A percentile compares a stretch with the other conserved stretches of the same genome.
Evolutionary conservation across 2,329 filamentous ascomycete genomes (phyloP).

Genomic region (Alternaria sp.): DNA sequence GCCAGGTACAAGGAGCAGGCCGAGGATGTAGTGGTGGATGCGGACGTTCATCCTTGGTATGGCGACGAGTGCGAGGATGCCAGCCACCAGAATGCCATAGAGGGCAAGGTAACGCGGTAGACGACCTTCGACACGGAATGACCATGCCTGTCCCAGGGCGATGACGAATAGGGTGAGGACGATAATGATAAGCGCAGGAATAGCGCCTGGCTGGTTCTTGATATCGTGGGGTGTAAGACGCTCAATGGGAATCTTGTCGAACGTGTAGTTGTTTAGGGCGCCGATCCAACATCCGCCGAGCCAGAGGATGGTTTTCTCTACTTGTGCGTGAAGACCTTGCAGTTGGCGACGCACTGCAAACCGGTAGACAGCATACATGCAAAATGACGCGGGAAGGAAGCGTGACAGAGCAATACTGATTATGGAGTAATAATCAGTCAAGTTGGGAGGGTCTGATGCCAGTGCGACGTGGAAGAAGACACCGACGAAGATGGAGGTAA

Average conservation of each 20-base stretch:
- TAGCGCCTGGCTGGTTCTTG: constrained; percentile 84
- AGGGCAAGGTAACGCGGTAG: constrained; percentile 78
- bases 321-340: constrained; percentile 74
- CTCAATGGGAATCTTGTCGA: constrained; percentile 91
- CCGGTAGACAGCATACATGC: constrained; percentile 84
- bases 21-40: constrained; percentile 94
- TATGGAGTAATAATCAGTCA: constrained; percentile 70
- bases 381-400: constrained; percentile 85
- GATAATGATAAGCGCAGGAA: constrained; percentile 79
- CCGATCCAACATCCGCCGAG: constrained; percentile 90
- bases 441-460: constrained; percentile 82
- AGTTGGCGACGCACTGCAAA: constrained; percentile 79
- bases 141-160: constrained; percentile 78
- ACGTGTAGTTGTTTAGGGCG: constrained; percentile 91
- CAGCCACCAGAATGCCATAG: constrained; percentile 79
- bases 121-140: constrained; percentile 83
- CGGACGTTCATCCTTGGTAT: constrained; percentile 81
- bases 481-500: constrained; percentile 80
- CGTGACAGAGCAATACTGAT: constrained; percentile 80
- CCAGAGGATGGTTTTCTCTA: constrained; percentile 91
- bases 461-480: constrained; percentile 90
- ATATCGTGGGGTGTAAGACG: constrained; percentile 91
- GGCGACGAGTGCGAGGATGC: constrained; percentile 73
- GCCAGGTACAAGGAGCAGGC: constrained; percentile 82
- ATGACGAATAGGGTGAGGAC: constrained; percentile 73